A percentile compares a stretch with the other conserved stretches of the same genome.
Conservation (phyloP, 192 early-diverging fungal species). For the Linnemannia elongata region DNA sequence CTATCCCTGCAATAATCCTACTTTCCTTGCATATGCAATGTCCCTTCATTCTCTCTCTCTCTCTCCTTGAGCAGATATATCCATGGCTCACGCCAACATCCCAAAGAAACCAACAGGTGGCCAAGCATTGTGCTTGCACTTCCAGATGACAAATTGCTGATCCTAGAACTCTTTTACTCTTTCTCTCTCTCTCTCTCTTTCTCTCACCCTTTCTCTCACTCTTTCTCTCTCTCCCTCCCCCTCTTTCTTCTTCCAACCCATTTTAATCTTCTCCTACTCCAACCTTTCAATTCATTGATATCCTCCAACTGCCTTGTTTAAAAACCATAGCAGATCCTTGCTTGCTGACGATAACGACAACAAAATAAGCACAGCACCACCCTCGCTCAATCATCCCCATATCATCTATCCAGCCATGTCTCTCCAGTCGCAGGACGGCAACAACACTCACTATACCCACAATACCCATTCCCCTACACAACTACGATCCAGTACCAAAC, state of each 20-base stretch:
- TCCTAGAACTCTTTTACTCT: neutral
- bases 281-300: neutral
- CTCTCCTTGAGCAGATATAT: neutral
- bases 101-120: neutral
- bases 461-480: neutral
- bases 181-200: neutral
- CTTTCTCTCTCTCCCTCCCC: neutral
- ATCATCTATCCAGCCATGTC: conserved; percentile 30
- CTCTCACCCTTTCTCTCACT: no score
- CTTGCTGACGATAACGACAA: neutral
- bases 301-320: neutral
- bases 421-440: neutral
- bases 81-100: neutral
- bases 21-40: neutral
- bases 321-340: neutral
- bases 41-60: neutral
- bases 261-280: neutral
- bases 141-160: conserved; percentile 3
- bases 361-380: neutral
- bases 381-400: conserved; percentile 23
- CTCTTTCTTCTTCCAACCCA: neutral
- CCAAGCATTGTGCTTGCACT: conserved; percentile 1
- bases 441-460: neutral
- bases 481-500: neutral
- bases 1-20: neutral